Percentiles rank a stretch among this genome's conserved stretches.
Conservation (phyloP, 306 rosid species). For the Quercus bicolor region DNA sequence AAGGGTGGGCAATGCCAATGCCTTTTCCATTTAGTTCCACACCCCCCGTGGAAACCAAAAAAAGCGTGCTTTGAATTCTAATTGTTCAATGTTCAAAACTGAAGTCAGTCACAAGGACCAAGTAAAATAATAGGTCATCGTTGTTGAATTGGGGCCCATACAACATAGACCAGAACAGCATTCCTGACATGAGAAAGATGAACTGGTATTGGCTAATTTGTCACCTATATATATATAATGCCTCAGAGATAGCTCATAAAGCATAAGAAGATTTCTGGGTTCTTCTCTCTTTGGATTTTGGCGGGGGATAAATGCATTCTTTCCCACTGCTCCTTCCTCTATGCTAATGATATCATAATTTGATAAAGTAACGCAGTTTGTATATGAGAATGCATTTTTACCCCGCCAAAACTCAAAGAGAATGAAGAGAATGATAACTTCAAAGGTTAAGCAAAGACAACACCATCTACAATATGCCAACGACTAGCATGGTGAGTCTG, state of each 20-base stretch:
- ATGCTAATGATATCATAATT: not conserved
- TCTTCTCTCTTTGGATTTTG: not conserved
- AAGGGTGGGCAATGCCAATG: not conserved
- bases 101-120: not conserved
- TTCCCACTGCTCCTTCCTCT: not conserved
- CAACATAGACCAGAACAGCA: not conserved
- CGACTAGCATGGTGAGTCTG: too few species aligned
- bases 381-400: not conserved
- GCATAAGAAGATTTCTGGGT: not conserved
- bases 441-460: not conserved
- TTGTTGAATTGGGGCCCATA: not conserved
- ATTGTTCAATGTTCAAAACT: not conserved
- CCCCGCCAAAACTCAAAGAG: not conserved
- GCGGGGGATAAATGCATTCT: slow-evolving; percentile 1
- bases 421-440: not conserved
- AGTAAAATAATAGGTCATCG: not conserved
- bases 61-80: not conserved
- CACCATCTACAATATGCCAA: not conserved
- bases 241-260: not conserved
- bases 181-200: not conserved
- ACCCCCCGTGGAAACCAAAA: not conserved
- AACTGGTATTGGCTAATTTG: not conserved
- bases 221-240: not conserved
- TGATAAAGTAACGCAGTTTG: not conserved
- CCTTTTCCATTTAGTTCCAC: not conserved